phyloP scores from a whole-genome alignment of 2,329 filamentous ascomycete species.

The Rosellinia necatrix region DNA sequence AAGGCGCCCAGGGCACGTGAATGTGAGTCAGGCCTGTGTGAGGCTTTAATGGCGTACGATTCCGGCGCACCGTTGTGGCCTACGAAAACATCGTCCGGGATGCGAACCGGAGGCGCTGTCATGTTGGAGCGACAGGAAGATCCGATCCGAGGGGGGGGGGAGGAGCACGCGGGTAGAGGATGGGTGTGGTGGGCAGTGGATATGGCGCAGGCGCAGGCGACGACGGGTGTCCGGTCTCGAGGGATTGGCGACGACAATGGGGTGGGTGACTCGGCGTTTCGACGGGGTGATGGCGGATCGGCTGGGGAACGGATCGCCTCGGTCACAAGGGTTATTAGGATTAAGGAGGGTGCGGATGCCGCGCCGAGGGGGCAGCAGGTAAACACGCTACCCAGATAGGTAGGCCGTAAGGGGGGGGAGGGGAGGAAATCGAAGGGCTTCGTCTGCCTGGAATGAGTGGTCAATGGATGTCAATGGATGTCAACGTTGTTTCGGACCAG shows the following conservation, averaged over 20 bases:
- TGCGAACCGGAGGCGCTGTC: slow-evolving; percentile 35
- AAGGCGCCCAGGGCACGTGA: slow-evolving; percentile 31
- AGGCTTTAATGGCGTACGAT: slow-evolving; percentile 23
- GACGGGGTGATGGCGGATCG: background rate
- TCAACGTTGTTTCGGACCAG: background rate
- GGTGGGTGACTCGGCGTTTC: background rate
- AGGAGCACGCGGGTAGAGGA: background rate
- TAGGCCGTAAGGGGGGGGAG: no score
- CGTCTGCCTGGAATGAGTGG: slow-evolving; percentile 5
- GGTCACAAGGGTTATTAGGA: no score
- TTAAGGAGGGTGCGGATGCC: no score
- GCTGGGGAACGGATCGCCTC: background rate
- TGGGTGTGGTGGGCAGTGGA: background rate
- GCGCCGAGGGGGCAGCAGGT: slow-evolving; percentile 23
- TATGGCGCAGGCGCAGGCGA: no score
- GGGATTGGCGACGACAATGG: background rate
- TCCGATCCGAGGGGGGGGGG: slow-evolving; percentile 9
- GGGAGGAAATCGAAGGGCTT: slow-evolving; percentile 4
- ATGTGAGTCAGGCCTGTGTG: slow-evolving; percentile 28
- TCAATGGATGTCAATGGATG: background rate
- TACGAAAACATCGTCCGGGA: slow-evolving; percentile 34
- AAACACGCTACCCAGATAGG: no score
- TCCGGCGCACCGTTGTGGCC: slow-evolving; percentile 28
- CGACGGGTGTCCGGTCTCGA: no score
- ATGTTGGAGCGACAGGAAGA: slow-evolving; percentile 33